Evolutionary conservation across 2,329 filamentous ascomycete genomes (phyloP), one percentile per base, ranked within the genome.

Genomic region (Xylariaceae sp.): DNA sequence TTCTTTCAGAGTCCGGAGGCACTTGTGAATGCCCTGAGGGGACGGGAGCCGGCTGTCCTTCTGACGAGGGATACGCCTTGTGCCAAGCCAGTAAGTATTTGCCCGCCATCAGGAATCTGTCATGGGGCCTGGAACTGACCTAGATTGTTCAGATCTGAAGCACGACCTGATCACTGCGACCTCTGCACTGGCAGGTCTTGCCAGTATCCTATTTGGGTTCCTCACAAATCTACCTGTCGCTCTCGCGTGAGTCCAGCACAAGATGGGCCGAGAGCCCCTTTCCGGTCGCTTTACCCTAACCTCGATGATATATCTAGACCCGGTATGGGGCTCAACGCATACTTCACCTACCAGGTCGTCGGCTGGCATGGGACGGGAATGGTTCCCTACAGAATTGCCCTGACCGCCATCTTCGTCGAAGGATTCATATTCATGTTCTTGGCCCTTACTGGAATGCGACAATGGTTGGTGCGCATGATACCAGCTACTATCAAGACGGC

Each of bases 161-260:
- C 75, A 81, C 19, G 86, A 93, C 55, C 64, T 92, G 13, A 78
- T 92, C 37, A 93, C 86, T 2, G 83, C 83, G 3, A 93, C 87
- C 1, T 82, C 85, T n/a, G 83, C 83, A 8, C 75, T 92, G 32
- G 68, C 83, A 5, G 85, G 84, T 5, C 65, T 92, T 38, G 73
- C 82, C 1, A 83, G 80, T 16, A 79, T 93, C 47, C 66, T 72
- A 38, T 90, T 93, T 63, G 86, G 87, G 3, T 69, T 90, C 14
- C 68, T 89, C 33, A 87, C 86, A 18, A 93, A 93, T 46, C 71
- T 92, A 33, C 85, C 86, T 0, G 81, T 87, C 35, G 80, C 78
- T 6, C 60, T 86, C 23, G 83, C 77, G 83, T 84, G 53, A 75
- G 68, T 61, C 5, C 5, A 9, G 13, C 15, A 10, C n/a, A n/a